Conservation (phyloP, 768 basidiomycete genomes). For the Boletus bicolor region DNA sequence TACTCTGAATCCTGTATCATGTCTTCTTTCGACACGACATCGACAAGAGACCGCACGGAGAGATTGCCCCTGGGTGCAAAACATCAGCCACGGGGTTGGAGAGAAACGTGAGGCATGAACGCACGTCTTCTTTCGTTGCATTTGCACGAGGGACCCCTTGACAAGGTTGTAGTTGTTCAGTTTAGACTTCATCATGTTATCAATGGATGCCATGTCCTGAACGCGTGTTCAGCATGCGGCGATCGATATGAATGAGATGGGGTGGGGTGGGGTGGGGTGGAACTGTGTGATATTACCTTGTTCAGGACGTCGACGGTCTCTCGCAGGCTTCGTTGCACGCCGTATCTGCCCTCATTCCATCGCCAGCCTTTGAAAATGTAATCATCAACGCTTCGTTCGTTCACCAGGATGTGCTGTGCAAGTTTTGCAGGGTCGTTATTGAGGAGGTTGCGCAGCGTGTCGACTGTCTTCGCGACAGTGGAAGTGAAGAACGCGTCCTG, state of each 20-base stretch:
- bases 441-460: slow-evolving; percentile 85
- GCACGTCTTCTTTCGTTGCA: slow-evolving; percentile 94
- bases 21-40: slow-evolving; percentile 78
- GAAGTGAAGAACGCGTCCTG: slow-evolving; percentile 84
- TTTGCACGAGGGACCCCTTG: slow-evolving; percentile 86
- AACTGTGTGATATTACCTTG: slow-evolving; percentile 53
- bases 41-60: slow-evolving; percentile 83
- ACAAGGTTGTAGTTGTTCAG: slow-evolving; percentile 88
- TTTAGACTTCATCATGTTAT: slow-evolving; percentile 91
- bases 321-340: slow-evolving; percentile 71
- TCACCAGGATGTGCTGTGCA: slow-evolving; percentile 70
- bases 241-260: slow-evolving; percentile 20
- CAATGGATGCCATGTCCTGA: slow-evolving; percentile 89
- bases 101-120: slow-evolving; percentile 20
- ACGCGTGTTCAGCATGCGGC: slow-evolving; percentile 25
- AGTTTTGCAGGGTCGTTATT: slow-evolving; percentile 83
- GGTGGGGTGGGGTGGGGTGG: slow-evolving; percentile 11
- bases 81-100: slow-evolving; percentile 5
- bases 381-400: slow-evolving; percentile 74
- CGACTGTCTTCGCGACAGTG: slow-evolving; percentile 88
- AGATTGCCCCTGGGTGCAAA: slow-evolving; percentile 73
- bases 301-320: slow-evolving; percentile 84
- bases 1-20: slow-evolving; percentile 90
- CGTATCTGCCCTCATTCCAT: slow-evolving; percentile 94
- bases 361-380: slow-evolving; percentile 81